phyloP scores from a whole-genome alignment of 768 basidiomycete genomes.

The Collybiopsis luxurians region DNA sequence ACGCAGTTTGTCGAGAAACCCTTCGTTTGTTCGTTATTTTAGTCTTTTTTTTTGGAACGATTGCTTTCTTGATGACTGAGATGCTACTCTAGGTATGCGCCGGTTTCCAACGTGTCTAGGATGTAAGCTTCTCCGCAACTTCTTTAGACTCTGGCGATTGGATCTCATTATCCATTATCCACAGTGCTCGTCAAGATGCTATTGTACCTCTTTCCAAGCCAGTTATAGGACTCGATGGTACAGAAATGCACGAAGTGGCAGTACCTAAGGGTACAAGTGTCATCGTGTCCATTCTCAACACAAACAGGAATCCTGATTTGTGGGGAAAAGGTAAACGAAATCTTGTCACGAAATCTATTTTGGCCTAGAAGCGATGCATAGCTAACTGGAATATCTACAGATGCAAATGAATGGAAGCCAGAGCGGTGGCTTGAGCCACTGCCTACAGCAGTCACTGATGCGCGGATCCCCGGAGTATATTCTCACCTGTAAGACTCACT shows the following conservation, averaged over 20 bases:
- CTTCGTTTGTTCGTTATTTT: constrained; percentile 32
- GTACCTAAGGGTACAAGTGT: constrained; percentile 26
- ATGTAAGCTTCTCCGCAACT: constrained; percentile 22
- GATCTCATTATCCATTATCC: too few relatives aligned
- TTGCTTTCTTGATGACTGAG: not conserved
- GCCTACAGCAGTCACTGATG: constrained; percentile 27
- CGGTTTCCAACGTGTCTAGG: constrained; percentile 19
- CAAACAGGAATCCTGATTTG: constrained; percentile 32
- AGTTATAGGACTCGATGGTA: constrained; percentile 26
- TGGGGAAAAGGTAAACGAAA: constrained; percentile 36
- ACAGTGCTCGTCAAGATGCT: constrained; percentile 28
- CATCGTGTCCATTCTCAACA: constrained; percentile 23
- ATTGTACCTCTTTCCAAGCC: constrained; percentile 35
- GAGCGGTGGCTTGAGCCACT: constrained; percentile 40
- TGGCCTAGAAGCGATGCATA: too few relatives aligned
- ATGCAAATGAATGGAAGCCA: constrained; percentile 43
- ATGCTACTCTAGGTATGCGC: constrained; percentile 18
- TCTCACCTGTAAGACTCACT: constrained; percentile 28
- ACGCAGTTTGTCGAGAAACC: constrained; percentile 39
- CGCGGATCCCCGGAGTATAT: constrained; percentile 34
- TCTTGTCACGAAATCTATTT: too few relatives aligned
- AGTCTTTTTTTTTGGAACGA: too few relatives aligned
- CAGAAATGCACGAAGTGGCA: constrained; percentile 17
- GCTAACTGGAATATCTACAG: constrained; percentile 11
- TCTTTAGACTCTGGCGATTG: too few relatives aligned